Evolutionary conservation across 2,329 filamentous ascomycete genomes (phyloP).

Genomic region (Thermomyces lanuginosus): DNA sequence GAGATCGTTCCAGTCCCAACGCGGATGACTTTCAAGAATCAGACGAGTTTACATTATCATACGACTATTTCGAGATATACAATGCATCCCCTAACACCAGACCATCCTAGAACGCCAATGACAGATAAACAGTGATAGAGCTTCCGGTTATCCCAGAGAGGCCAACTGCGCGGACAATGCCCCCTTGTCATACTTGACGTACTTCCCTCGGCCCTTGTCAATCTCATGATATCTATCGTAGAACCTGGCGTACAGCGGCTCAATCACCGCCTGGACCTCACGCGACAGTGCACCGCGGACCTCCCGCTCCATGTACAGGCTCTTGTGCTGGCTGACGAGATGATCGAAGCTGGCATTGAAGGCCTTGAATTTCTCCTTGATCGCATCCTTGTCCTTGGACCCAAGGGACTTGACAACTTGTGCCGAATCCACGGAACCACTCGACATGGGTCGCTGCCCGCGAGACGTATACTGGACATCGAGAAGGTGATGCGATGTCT

Average conservation of each 20-base stretch:
- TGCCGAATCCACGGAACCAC: conserved; percentile 51
- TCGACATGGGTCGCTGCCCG: conserved; percentile 52
- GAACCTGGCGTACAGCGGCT: conserved; percentile 86
- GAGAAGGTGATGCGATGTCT: conserved; percentile 67
- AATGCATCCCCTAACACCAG: no score
- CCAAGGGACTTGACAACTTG: conserved; percentile 68
- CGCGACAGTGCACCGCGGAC: conserved; percentile 64
- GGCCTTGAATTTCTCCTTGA: conserved; percentile 86
- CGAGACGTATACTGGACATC: conserved; percentile 87
- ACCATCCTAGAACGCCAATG: conserved; percentile 3
- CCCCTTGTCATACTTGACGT: conserved; percentile 90
- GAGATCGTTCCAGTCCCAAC: no score
- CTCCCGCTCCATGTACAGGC: conserved; percentile 77
- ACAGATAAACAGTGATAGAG: conserved; percentile 1
- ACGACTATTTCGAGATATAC: no score
- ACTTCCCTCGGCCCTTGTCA: conserved; percentile 94
- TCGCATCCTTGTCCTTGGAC: conserved; percentile 85
- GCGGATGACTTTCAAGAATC: no score
- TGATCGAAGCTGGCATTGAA: conserved; percentile 91
- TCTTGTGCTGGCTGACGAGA: conserved; percentile 65
- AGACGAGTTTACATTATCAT: no score
- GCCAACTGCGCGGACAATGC: conserved; percentile 50
- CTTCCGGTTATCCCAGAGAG: conserved; percentile 18
- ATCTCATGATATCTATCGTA: conserved; percentile 96
- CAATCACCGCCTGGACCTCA: conserved; percentile 80